Base-by-base conservation (phyloP, 2,329 filamentous ascomycete genomes). In the Chaetomium globosum region DNA sequence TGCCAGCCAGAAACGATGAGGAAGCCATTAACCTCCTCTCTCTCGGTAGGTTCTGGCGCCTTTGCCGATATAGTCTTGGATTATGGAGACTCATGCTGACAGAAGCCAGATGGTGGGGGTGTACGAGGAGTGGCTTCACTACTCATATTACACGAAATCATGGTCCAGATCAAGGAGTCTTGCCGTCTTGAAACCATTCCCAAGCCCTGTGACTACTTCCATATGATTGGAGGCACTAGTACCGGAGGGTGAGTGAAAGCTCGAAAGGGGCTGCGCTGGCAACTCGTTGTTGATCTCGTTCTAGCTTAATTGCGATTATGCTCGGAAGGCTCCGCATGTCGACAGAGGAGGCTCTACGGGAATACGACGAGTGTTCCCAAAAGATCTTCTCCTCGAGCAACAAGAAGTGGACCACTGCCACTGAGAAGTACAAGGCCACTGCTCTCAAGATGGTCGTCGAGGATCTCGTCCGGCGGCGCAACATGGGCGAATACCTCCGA, bases 221-320 rank as follows among this genome's bases (percentile, higher is more conserved):
- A 78, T 46, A 72, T 82, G 64, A 80, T 82, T 16, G 75, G 70
- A 5, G 77, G 76, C 0, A 77, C 75, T 1, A 76, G 75, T 54
- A 78, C 77, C 23, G 75, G 76, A 30, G 76, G 75, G 74, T 76
- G 62, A 67, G 68, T 64, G 0, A 19, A 5, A 48, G 19, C 19
- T 13, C n/a, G 46, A 49, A 5, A 8, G 21, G 4, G 19, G 19
- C 16, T 16, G 6, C 13, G 28, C 23, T 12, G 1, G 9, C 21
- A 6, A 46, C 21, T 21, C 7, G 21, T 43, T 51, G 57, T 16
- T 66, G 16, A 67, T 30, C 1, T 23, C 26, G 26, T 8, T 13
- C 19, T 39, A 81, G 80, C 0, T 70, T 82, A 5, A 78, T 82
- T 12, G 80, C 80, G 1, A 77, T 83, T 49, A 79, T 83, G 75